phyloP scores from a whole-genome alignment of 148 eudicot species.

The Nepenthes gracilis region DNA sequence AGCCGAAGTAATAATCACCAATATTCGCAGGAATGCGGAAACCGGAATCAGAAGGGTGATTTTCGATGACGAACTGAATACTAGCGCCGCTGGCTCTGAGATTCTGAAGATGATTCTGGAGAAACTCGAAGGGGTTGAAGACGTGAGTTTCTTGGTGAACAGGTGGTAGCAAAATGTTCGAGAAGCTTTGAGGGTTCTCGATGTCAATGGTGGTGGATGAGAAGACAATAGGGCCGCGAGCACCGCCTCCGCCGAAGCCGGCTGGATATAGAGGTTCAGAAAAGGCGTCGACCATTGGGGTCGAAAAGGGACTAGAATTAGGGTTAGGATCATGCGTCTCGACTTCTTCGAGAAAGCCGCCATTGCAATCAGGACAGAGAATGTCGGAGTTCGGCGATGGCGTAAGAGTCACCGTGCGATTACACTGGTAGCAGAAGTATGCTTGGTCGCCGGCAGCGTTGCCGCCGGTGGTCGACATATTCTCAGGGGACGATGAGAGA shows the following conservation, averaged over 20 bases:
- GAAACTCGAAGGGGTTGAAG: conserved; percentile 25
- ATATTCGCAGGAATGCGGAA: conserved; percentile 31
- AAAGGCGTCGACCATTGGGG: conserved; percentile 3
- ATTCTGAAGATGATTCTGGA: conserved; percentile 15
- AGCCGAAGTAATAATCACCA: conserved; percentile 63
- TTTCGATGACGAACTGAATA: conserved; percentile 28
- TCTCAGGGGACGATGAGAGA: not conserved
- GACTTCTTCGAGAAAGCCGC: conserved; percentile 28
- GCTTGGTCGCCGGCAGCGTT: conserved; percentile 6
- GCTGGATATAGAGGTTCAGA: not conserved
- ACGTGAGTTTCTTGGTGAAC: not conserved
- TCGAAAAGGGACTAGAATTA: conserved; percentile 1
- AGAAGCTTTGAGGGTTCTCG: conserved; percentile 14
- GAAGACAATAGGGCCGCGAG: conserved; percentile 8
- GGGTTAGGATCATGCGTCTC: conserved; percentile 14
- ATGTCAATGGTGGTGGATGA: conserved; percentile 14
- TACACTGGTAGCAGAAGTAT: conserved; percentile 26
- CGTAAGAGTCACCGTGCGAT: conserved; percentile 16
- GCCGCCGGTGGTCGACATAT: conserved; percentile 13
- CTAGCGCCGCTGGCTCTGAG: conserved; percentile 23
- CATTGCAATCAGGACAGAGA: conserved; percentile 25
- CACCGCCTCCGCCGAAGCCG: conserved; percentile 1
- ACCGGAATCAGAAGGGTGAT: conserved; percentile 8
- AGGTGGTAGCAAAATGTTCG: not conserved
- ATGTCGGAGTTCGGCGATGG: conserved; percentile 14